Base-by-base conservation (phyloP, 306 rosid genomes). In the Malus fusca region DNA sequence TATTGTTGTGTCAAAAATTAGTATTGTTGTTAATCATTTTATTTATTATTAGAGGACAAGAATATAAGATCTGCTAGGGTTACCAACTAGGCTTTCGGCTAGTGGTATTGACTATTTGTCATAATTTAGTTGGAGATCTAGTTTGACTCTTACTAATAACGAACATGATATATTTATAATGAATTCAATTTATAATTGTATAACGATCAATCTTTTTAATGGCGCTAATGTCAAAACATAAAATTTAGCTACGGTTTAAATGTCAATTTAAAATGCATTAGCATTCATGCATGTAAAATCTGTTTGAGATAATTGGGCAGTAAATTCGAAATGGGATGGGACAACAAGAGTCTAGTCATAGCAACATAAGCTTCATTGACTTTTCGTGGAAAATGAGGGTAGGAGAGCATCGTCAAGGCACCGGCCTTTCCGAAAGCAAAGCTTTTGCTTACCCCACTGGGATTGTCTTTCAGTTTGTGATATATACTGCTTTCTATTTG, bases 331-430 rank as follows among this genome's bases (percentile, higher is more conserved):
- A 75, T 68, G 80, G 55, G 77, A 73, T 73, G 68, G 77, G 89
- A 78, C 88, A 80, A 70, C 53, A 63, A 28, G 59, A 51, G 84
- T 82, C 85, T 78, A 82, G 84, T 86, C 83, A 82, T 72, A 67
- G 58, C 62, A 81, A 70, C 86, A 75, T 59, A 73, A 79, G 73
- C 77, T 4, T 70, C 78, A 68, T 78, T 65, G 56, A 68, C 69
- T 76, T 76, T 82, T 8, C 43, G 28, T 37, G 77, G 19, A 60
- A 40, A 42, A 69, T 46, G 71, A 74, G 61, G 67, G 37, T 22
- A 79, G 12, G 25, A 72, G 62, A 15, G 79, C 83, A 77, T 68
- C 67, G 81, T 71, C 83, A 76, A 35, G 19, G 44, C 79, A 82
- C 66, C 51, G 78, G 75, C 86, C 64, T 85, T 77, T 64, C 59